These are phyloP conservation scores for Clarireedia paspali DNA, from an alignment of 2,329 filamentous ascomycete species.

Conservation along the genomic window DNA sequence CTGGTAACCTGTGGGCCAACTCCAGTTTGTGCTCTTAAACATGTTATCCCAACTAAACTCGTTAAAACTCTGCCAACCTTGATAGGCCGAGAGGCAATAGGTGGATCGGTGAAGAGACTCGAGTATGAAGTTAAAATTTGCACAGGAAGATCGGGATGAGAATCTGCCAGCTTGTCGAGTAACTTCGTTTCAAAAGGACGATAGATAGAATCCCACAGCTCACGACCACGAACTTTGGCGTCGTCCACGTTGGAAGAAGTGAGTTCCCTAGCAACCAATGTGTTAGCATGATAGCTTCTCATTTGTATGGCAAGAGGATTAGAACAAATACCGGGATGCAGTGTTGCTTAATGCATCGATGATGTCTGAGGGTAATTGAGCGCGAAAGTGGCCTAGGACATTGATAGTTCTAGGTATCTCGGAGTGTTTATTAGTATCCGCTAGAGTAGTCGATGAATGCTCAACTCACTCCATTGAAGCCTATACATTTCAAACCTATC, in stretches of 20 bases:
- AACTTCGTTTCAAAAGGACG: constrained; percentile 66
- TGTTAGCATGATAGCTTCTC: background rate
- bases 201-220: constrained; percentile 72
- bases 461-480: constrained; percentile 55
- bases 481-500: constrained; percentile 68
- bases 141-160: constrained; percentile 75
- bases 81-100: constrained; percentile 33
- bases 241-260: constrained; percentile 42
- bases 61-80: constrained; percentile 65
- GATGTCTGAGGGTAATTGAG: constrained; percentile 51
- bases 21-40: constrained; percentile 69
- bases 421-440: background rate
- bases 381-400: constrained; percentile 64
- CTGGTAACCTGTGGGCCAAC: constrained; percentile 76
- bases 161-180: constrained; percentile 59
- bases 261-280: constrained; percentile 11
- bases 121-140: constrained; percentile 75
- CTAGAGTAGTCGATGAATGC: background rate
- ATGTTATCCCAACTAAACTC: constrained; percentile 65
- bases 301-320: background rate
- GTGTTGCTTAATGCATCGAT: constrained; percentile 43
- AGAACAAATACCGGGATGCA: constrained; percentile 37
- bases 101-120: constrained; percentile 63
- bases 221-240: constrained; percentile 50
- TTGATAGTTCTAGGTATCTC: constrained; percentile 75